Base-by-base conservation (phyloP, 805 yeast species). In the Groenewaldozyma tartarivorans region DNA sequence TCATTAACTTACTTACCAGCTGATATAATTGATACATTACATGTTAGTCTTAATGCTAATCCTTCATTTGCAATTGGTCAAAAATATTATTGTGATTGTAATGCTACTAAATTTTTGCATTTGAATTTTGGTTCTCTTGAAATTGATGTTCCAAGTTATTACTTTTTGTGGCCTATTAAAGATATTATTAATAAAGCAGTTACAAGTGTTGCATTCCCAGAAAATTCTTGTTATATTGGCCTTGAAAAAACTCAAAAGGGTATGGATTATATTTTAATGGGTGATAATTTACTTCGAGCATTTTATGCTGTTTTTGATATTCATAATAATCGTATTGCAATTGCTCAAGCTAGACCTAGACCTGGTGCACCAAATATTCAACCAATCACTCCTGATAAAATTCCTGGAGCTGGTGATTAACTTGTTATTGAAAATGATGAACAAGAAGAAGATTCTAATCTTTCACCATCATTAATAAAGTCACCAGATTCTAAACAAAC, bases 291-390 rank as follows among this genome's bases (percentile, higher is more conserved):
- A 46, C 60, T 81, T 46, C 66, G 80, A 43, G 68, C 71, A 37
- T 75, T 77, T 36, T 81, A 80, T 56, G 62, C 74, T 20, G 84
- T 78, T 11, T 77, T 71, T 56, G 82, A 81, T 54, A 60, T 78
- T 44, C 79, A 76, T 20, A 70, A 68, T 48, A 60, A 59, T 35
- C 66, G 72, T 45, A 65, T 80, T 29, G 75, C 80, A 2, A 45
- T 80, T 38, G 83, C 75, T 11, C 72, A 67, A 48, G 66, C 66
- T 18, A 49, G 45, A 35, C 44, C 49, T 19, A 36, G 49, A 40
- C 39, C 45, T 3, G 51, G 29, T 15, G 20, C 47, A 11, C 20
- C 39, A n/a, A 39, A 42, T 16, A 40, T 47, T 30, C 29, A 39
- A 33, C 42, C 48, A 6, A 47, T 47, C 31, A 45, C 50, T 5